phyloP scores from a whole-genome alignment of 1,284 basidiomycete species.

The Cryptococcus sp. region DNA sequence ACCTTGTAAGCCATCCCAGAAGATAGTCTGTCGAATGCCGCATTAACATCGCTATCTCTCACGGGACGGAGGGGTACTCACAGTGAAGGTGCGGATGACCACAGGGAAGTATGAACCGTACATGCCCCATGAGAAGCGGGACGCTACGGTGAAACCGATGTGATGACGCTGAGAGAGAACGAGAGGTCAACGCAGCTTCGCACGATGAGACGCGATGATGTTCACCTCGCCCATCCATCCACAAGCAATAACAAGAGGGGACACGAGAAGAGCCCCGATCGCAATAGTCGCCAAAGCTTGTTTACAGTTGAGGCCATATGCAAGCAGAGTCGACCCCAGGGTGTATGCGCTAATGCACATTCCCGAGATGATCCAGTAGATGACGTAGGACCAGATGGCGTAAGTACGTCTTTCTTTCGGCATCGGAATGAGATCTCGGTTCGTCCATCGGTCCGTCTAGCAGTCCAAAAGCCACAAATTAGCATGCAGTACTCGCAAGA shows the following conservation, averaged over 20 bases:
- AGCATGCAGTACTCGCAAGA: too few species aligned
- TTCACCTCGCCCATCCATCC: conserved; percentile 33
- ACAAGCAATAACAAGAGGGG: conserved; percentile 19
- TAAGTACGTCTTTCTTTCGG: conserved; percentile 36
- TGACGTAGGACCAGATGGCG: conserved; percentile 24
- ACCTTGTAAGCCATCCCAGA: too few species aligned
- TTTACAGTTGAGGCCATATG: conserved; percentile 19
- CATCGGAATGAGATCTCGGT: conserved; percentile 41
- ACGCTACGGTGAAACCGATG: conserved; percentile 35
- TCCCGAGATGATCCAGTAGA: conserved; percentile 28
- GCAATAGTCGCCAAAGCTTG: too few species aligned
- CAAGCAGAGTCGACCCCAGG: conserved; percentile 30
- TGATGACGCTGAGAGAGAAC: conserved; percentile 31
- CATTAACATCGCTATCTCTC: too few species aligned
- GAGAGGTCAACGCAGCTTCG: conserved; percentile 4
- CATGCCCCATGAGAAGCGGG: conserved; percentile 35
- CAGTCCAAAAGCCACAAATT: conserved; percentile 1
- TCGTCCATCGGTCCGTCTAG: conserved; percentile 33
- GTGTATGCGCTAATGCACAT: conserved; percentile 34
- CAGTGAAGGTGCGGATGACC: too few species aligned
- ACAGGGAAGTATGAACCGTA: conserved; percentile 28
- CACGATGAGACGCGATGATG: conserved; percentile 8
- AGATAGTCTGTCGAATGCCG: too few species aligned
- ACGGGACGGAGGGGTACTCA: conserved; percentile 1
- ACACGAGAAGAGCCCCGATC: background rate